Percentiles rank a stretch among this genome's conserved stretches.
Evolutionary conservation across 331 rosid genomes (phyloP).

Genomic region (Rhamnella rubrinervis): DNA sequence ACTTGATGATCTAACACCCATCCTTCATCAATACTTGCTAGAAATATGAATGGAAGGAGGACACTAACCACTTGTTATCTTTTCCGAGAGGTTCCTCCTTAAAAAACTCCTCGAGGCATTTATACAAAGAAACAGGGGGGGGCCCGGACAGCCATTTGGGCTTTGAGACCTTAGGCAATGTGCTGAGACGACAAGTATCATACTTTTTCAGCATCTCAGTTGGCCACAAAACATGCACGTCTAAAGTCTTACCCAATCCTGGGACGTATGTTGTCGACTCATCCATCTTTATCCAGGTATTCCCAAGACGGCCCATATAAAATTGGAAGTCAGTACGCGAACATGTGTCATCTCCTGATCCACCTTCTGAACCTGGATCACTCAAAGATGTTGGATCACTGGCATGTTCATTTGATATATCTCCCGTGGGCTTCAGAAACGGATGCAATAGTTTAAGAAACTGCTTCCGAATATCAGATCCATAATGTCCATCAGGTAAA

Average conservation of each 20-base stretch:
- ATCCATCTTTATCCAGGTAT: conserved; percentile 36
- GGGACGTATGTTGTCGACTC: conserved; percentile 32
- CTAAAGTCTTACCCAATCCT: conserved; percentile 19
- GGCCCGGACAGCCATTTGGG: conserved; percentile 26
- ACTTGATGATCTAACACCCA: not conserved
- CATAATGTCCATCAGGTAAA: conserved; percentile 43
- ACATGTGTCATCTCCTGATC: conserved; percentile 37
- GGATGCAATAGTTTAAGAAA: conserved; percentile 61
- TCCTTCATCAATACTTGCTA: not conserved
- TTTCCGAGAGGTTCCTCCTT: conserved; percentile 91
- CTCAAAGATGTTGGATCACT: conserved; percentile 39
- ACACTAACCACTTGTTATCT: conserved; percentile 88
- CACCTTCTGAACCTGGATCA: conserved; percentile 39
- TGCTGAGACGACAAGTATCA: conserved; percentile 39
- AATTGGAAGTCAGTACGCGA: conserved; percentile 53
- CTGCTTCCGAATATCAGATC: conserved; percentile 48
- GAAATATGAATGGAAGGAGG: not conserved
- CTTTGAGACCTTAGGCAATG: conserved; percentile 64
- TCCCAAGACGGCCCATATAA: conserved; percentile 21
- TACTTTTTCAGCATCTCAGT: conserved; percentile 54
- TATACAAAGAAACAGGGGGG: conserved; percentile 59
- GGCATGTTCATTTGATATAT: conserved; percentile 32
- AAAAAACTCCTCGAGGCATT: conserved; percentile 87
- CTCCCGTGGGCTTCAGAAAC: conserved; percentile 43
- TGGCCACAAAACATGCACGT: conserved; percentile 62